Conservation (phyloP, 768 basidiomycete species). For the Myochromella boudieri region DNA sequence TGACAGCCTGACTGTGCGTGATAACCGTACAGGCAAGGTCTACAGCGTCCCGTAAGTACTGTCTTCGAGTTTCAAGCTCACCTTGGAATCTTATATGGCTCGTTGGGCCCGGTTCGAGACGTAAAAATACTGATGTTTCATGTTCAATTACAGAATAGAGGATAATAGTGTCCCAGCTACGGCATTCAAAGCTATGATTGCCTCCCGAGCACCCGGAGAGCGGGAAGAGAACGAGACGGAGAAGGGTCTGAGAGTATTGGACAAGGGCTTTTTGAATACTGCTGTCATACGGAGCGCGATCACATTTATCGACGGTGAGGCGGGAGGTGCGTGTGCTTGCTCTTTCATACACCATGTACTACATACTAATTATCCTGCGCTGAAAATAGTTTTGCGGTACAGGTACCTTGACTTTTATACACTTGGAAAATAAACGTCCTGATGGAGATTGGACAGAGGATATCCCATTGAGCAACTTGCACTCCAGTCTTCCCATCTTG, state of each 20-base stretch:
- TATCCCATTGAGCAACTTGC: conserved; percentile 94
- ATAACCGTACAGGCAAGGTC: conserved; percentile 83
- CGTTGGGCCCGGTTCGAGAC: not conserved
- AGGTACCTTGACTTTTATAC: conserved; percentile 39
- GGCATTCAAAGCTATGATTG: conserved; percentile 76
- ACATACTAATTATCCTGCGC: not conserved
- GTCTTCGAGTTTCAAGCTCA: not conserved
- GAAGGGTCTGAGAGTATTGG: conserved; percentile 75
- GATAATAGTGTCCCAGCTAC: conserved; percentile 82
- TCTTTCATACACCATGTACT: not conserved
- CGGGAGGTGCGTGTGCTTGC: conserved; percentile 51
- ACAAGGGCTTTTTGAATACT: conserved; percentile 83
- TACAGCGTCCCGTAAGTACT: conserved; percentile 69
- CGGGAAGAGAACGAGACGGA: conserved; percentile 81
- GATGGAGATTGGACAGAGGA: conserved; percentile 49
- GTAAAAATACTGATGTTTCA: not conserved
- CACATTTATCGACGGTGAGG: conserved; percentile 90
- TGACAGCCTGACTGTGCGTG: conserved; percentile 62
- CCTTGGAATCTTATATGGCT: not conserved
- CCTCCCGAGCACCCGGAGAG: conserved; percentile 56
- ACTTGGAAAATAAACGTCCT: not conserved
- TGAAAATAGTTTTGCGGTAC: conserved; percentile 60
- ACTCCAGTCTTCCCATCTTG: conserved; percentile 74
- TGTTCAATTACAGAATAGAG: conserved; percentile 50
- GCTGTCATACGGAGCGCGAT: conserved; percentile 79